These are phyloP conservation scores for Auricularia sp. DNA, from an alignment of 768 basidiomycete species.

Conservation along the genomic window DNA sequence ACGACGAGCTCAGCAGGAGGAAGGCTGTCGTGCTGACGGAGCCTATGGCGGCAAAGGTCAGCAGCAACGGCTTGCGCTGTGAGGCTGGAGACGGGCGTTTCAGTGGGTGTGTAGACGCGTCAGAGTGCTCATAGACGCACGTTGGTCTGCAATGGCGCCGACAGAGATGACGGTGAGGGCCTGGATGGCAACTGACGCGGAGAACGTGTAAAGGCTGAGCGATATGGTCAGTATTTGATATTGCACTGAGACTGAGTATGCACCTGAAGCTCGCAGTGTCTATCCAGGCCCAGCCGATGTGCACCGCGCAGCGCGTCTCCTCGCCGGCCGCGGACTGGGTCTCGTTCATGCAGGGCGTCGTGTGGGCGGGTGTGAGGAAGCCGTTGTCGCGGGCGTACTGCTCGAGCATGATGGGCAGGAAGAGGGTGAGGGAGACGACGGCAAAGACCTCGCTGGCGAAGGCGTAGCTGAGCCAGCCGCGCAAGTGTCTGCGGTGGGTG, in stretches of 20 bases:
- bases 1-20: slow-evolving; percentile 61
- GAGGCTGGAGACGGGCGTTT: slow-evolving; percentile 31
- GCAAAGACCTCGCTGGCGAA: slow-evolving; percentile 62
- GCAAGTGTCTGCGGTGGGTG: neutral
- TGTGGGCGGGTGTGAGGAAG: slow-evolving; percentile 58
- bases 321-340: slow-evolving; percentile 11
- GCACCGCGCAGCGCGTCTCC: slow-evolving; percentile 60
- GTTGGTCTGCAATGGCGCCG: slow-evolving; percentile 82
- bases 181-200: slow-evolving; percentile 78
- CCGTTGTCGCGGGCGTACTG: slow-evolving; percentile 90
- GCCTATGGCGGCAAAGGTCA: slow-evolving; percentile 64
- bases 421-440: slow-evolving; percentile 69
- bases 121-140: slow-evolving; percentile 34
- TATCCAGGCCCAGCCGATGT: slow-evolving; percentile 75
- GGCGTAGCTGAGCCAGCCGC: neutral
- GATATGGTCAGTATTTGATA: neutral
- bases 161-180: slow-evolving; percentile 93
- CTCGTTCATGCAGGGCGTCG: slow-evolving; percentile 37
- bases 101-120: neutral
- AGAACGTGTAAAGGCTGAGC: slow-evolving; percentile 74
- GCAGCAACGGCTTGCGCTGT: slow-evolving; percentile 68
- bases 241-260: slow-evolving; percentile 11
- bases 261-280: slow-evolving; percentile 90
- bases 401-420: slow-evolving; percentile 73
- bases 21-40: slow-evolving; percentile 59